A percentile compares a stretch with the other conserved stretches of the same genome.
phyloP scores from a whole-genome alignment of 148 eudicot genomes.

The Vaccinium macrocarpon region DNA sequence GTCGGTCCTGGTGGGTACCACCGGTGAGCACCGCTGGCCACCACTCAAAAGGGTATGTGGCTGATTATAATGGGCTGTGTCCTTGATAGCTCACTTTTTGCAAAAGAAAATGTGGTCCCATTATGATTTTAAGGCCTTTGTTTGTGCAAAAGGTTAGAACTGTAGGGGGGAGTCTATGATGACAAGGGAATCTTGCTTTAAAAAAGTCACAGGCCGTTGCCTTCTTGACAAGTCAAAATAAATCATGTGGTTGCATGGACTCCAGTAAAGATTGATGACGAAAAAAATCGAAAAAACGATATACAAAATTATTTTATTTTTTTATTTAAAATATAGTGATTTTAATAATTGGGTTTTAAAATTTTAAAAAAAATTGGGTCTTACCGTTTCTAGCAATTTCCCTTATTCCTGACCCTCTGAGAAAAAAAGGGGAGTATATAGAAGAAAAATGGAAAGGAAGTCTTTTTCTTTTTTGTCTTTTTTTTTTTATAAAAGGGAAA shows the following conservation, averaged over 20 bases:
- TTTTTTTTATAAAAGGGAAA: not conserved
- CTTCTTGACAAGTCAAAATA: constrained; percentile 3
- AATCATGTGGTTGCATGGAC: not conserved
- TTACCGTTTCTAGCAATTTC: not conserved
- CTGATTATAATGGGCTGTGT: not conserved
- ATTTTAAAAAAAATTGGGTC: too few species aligned
- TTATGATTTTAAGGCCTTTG: not conserved
- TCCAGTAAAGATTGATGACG: too few species aligned
- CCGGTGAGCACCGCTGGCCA: not conserved
- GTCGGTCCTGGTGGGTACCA: not conserved
- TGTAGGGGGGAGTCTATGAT: not conserved
- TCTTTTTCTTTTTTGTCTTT: not conserved
- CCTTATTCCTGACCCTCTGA: not conserved
- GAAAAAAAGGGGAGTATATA: not conserved
- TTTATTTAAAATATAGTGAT: too few species aligned
- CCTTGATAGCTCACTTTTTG: not conserved
- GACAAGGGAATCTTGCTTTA: not conserved
- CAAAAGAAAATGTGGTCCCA: not conserved
- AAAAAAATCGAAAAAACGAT: too few species aligned
- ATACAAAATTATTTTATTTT: too few species aligned
- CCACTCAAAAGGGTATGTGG: not conserved
- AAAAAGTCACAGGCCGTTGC: not conserved
- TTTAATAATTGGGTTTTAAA: too few species aligned
- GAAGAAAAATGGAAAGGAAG: not conserved
- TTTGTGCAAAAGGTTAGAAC: not conserved